Evolutionary conservation across 192 early-diverging fungal species (phyloP), one percentile per base, ranked within the genome.

Genomic region (Rhizophagus clarus): DNA sequence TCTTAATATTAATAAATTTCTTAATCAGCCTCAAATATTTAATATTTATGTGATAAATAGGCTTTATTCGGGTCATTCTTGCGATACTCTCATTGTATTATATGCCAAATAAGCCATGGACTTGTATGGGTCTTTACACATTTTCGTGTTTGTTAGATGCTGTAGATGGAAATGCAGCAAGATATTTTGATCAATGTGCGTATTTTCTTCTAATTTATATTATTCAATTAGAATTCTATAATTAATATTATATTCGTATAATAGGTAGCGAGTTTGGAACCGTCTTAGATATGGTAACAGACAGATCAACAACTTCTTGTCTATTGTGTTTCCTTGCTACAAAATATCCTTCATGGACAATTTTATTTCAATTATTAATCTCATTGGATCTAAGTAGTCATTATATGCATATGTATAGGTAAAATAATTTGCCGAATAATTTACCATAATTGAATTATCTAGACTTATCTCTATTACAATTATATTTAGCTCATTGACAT

Each of bases 341-440:
- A 40, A 76, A 84, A 10, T 95, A 95, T 80, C 88, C 93, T 0
- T 29, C 29, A 2, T 91, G 92, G 75, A 88, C 95, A 29, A 81
- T 98, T n/a, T 28, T 94, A 10, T 97, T 97, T 82, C 96, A 97
- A 88, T 83, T 95, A 62, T 88, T 99, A 62, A 95, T 97, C 75
- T 90, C 95, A 3, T 89, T 99, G 66, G 98, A 99, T 80, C 90
- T 99, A 45, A 94, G 93, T 79, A 95, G 94, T 79, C 98, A 99
- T 83, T 99, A 99, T 81, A 94, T 98, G 91, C 98, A 99, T 67
- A 99, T 99, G 97, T 97, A 97, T 86, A 90, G 93, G 92, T 93
- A 86, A 83, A 82, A 4, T 17, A 32, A 28, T 40, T 40, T 7
- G 37, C 6, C 26, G 15, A 28, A 29, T 24, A 72, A 47, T 66